These are phyloP conservation scores for Brettanomyces bruxellensis DNA, from an alignment of 805 yeast species.

Conservation along the genomic window DNA sequence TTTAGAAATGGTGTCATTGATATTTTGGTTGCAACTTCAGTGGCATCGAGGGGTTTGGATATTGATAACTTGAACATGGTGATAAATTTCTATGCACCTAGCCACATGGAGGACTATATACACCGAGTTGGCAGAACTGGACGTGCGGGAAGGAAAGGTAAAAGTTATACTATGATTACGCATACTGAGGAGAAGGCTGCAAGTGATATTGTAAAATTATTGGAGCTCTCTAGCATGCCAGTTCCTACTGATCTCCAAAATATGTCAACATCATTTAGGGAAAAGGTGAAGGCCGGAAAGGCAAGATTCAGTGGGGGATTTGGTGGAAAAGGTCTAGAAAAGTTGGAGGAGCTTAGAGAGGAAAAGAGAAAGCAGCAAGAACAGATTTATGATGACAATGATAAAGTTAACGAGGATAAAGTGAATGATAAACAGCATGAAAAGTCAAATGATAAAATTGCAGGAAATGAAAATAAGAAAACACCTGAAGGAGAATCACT, in stretches of 20 bases:
- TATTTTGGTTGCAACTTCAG: constrained; percentile 82
- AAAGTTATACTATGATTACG: constrained; percentile 60
- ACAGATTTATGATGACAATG: constrained; percentile 35
- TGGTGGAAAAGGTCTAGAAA: constrained; percentile 87
- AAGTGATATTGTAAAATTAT: constrained; percentile 60
- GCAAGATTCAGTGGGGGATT: constrained; percentile 64
- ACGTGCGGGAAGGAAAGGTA: constrained; percentile 75
- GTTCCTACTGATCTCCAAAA: constrained; percentile 41
- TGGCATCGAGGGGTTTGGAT: constrained; percentile 91
- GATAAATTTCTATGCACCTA: constrained; percentile 73
- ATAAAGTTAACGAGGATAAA: constrained; percentile 13
- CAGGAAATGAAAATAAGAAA: constrained; percentile 6
- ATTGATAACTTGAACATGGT: constrained; percentile 81
- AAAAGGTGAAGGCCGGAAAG: constrained; percentile 58
- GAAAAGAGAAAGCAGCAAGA: constrained; percentile 41
- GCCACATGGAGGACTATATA: constrained; percentile 88
- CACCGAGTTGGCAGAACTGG: constrained; percentile 97
- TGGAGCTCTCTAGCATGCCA: constrained; percentile 45
- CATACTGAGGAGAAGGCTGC: constrained; percentile 55
- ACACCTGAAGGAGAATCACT: neutral
- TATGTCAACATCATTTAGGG: constrained; percentile 47
- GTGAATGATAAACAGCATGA: constrained; percentile 11
- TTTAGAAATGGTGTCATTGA: constrained; percentile 54
- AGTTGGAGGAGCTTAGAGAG: constrained; percentile 55
- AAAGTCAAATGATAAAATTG: constrained; percentile 20